phyloP scores from a whole-genome alignment of 202 grass and related monocot species.

The Elaeis oleifera region DNA sequence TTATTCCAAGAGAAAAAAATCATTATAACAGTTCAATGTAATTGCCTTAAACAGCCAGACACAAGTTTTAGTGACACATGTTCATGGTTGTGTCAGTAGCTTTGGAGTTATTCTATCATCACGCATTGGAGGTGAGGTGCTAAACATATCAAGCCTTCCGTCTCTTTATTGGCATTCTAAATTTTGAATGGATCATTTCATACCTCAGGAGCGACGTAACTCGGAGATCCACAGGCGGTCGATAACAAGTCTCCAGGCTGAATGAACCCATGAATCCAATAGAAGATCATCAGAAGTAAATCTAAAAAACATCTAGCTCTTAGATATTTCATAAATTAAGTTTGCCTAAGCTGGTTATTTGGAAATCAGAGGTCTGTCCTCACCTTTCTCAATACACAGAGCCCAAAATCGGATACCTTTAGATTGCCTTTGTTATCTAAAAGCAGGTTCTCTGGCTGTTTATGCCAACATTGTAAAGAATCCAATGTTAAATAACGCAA shows the following conservation, averaged over 20 bases:
- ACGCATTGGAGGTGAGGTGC: too few species aligned
- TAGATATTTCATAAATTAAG: background rate
- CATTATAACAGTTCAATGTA: too few species aligned
- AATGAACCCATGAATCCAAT: constrained; percentile 7
- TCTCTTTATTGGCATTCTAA: too few species aligned
- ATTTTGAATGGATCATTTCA: background rate
- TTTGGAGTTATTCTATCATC: too few species aligned
- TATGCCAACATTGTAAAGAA: constrained; percentile 12
- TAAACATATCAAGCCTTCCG: too few species aligned
- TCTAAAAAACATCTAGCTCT: background rate
- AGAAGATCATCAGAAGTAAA: too few species aligned
- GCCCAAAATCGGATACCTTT: constrained; percentile 71
- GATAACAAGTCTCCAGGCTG: constrained; percentile 59
- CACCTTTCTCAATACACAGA: constrained; percentile 52
- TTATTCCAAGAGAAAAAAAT: too few species aligned
- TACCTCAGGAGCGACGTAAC: constrained; percentile 78
- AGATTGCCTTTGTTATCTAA: constrained; percentile 53
- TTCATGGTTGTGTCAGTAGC: too few species aligned
- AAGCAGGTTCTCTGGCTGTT: constrained; percentile 67
- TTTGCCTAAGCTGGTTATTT: background rate
- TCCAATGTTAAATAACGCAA: constrained; percentile 9
- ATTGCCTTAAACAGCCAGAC: too few species aligned
- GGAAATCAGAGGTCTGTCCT: constrained; percentile 1
- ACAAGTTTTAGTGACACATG: too few species aligned
- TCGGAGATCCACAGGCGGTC: constrained; percentile 63